Base-by-base conservation (phyloP, 805 yeast genomes). In the Wickerhamiella sergipiensis region DNA sequence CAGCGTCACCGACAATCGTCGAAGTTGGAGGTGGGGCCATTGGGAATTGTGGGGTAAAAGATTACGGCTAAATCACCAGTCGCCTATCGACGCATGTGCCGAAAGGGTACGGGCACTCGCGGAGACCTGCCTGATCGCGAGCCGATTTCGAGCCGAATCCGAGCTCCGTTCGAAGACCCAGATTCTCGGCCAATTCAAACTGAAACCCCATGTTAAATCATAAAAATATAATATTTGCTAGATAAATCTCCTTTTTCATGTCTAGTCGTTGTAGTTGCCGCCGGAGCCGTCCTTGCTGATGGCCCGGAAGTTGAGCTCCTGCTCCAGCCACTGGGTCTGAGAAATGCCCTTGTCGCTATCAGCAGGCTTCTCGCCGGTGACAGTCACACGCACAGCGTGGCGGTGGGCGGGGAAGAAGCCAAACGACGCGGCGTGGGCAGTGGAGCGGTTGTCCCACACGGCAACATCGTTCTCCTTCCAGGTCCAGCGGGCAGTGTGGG, bases 391-490 rank as follows among this genome's bases (percentile, higher is more conserved):
- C 10, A 75, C 72, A 38, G 77, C 81, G 54, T 76, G 81, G 40
- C 62, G 61, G 40, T 53, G 46, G 7, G 50, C 52, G 31, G 53
- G 57, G 36, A 43, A 57, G 46, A 40, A 73, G 59, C 74, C 78
- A 67, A 72, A 71, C 13, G 75, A 70, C 3, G 79, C 79, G 50
- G 67, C 66, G 64, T 78, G 83, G 49, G 70, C 69, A 38, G 75
- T 67, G 31, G 74, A 56, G 61, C 81, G 68, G 65, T 77, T 77
- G 57, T 77, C 81, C 80, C 81, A 77, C 36, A 76, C 55, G 4
- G 79, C 80, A 36, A 74, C 68, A 52, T 64, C 64, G 15, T 73
- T 60, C 46, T 70, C 67, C 50, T 66, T 62, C 79, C 79, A 74
- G 51, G 67, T 70, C 66, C 73, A 71, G 55, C 79, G 66, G 21